A percentile compares a stretch with the other conserved stretches of the same genome.
Evolutionary conservation across 148 eudicot genomes (phyloP).

Genomic region (Limonium bicolor): DNA sequence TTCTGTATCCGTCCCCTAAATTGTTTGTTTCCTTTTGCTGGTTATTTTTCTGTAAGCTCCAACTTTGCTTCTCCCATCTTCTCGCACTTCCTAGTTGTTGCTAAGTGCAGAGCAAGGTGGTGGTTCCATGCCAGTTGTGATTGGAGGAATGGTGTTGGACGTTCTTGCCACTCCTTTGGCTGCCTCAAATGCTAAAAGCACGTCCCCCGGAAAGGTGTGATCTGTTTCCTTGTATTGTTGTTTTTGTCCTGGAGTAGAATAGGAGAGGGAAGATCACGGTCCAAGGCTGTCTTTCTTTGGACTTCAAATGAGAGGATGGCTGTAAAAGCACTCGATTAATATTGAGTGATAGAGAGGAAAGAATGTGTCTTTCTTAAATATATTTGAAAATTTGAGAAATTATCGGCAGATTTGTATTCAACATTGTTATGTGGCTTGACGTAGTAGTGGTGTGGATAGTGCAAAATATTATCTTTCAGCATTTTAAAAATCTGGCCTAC

Average conservation of each 20-base stretch:
- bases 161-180: slow-evolving; percentile 63
- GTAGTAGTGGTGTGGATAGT: background rate
- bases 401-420: no score
- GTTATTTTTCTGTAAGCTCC: background rate
- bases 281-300: background rate
- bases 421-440: background rate
- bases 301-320: background rate
- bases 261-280: background rate
- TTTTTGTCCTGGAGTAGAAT: background rate
- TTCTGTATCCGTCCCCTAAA: background rate
- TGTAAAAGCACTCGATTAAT: no score
- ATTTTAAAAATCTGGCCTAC: no score
- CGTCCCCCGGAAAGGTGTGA: slow-evolving; percentile 85
- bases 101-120: background rate
- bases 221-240: background rate
- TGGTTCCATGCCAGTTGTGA: slow-evolving; percentile 30
- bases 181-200: slow-evolving; percentile 35
- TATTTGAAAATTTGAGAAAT: no score
- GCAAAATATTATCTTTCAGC: no score
- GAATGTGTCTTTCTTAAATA: no score
- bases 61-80: no score
- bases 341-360: no score
- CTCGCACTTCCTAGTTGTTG: background rate
- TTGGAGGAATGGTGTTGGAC: slow-evolving; percentile 96
- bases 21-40: background rate